Evolutionary conservation across 352 stramenopile genomes (phyloP).

Genomic region (Globisporangium cederbergense): DNA sequence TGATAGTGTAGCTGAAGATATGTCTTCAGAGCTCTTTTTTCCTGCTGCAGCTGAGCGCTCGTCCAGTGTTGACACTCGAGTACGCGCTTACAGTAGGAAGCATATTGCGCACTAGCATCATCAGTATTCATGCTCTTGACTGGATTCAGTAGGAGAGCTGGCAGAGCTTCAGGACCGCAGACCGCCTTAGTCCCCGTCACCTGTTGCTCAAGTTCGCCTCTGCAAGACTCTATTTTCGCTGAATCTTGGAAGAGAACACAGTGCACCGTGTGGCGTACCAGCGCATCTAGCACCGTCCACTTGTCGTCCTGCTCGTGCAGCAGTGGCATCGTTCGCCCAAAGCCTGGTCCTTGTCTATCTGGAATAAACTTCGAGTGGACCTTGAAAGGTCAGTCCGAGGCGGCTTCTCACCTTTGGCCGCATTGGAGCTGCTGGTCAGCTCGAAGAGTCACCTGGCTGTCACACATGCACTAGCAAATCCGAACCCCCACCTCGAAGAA

Average conservation of each 20-base stretch:
- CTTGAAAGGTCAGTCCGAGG: background rate
- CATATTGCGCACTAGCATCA: slow-evolving; percentile 11
- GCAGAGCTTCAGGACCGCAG: no score
- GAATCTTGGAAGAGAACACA: slow-evolving; percentile 32
- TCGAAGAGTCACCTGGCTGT: background rate
- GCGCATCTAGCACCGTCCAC: slow-evolving; percentile 28
- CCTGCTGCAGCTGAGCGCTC: slow-evolving; percentile 22
- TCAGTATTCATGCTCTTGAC: background rate
- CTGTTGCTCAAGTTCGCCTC: background rate
- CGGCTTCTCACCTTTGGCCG: background rate
- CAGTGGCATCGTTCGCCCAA: background rate
- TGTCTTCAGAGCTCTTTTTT: slow-evolving; percentile 33
- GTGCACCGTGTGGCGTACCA: slow-evolving; percentile 44
- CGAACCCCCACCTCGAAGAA: background rate
- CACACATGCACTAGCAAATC: slow-evolving; percentile 1
- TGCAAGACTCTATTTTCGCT: background rate
- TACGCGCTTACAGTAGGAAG: slow-evolving; percentile 19
- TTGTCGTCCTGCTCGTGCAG: slow-evolving; percentile 10
- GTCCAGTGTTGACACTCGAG: slow-evolving; percentile 35
- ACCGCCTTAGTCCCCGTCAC: background rate
- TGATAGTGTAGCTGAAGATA: slow-evolving; percentile 17
- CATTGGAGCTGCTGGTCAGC: no score
- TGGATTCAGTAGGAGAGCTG: background rate
- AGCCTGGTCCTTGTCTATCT: background rate
- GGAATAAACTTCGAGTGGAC: background rate